A percentile compares a stretch with the other conserved stretches of the same genome.
phyloP scores from a whole-genome alignment of 495 filamentous ascomycete species.

The Oidiodendron maius region DNA sequence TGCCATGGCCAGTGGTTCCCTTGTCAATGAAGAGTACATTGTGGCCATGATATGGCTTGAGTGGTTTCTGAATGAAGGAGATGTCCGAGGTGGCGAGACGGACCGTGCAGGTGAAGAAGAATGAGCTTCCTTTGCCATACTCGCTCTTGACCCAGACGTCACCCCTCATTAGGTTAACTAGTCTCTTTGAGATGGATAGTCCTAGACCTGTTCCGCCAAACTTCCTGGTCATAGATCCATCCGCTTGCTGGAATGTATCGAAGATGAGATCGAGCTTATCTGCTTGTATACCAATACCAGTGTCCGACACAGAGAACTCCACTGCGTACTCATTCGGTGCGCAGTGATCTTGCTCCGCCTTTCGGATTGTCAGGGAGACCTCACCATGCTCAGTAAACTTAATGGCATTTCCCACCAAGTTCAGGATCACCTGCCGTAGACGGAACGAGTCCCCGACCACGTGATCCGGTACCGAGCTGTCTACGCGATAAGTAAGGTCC shows the following conservation, averaged over 20 bases:
- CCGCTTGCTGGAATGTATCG: slow-evolving; percentile 98
- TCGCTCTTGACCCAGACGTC: slow-evolving; percentile 95
- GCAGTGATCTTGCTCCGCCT: slow-evolving; percentile 63
- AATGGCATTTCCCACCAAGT: slow-evolving; percentile 76
- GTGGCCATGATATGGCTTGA: slow-evolving; percentile 85
- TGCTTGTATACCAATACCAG: slow-evolving; percentile 91
- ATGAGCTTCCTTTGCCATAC: slow-evolving; percentile 89
- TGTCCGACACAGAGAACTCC: slow-evolving; percentile 95
- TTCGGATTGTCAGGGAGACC: slow-evolving; percentile 87
- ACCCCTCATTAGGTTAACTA: slow-evolving; percentile 97
- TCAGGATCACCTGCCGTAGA: slow-evolving; percentile 87
- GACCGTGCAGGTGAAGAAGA: slow-evolving; percentile 95
- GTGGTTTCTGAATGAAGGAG: slow-evolving; percentile 71
- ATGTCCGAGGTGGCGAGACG: slow-evolving; percentile 81
- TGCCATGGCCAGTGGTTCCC: slow-evolving; percentile 70
- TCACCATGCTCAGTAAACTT: slow-evolving; percentile 98
- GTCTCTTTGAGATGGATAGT: slow-evolving; percentile 89
- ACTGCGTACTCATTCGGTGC: slow-evolving; percentile 79
- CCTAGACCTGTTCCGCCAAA: slow-evolving; percentile 97
- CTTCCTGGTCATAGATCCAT: slow-evolving; percentile 93
- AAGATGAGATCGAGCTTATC: slow-evolving; percentile 98
- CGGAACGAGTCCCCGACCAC: slow-evolving; percentile 97
- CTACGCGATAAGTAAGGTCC: slow-evolving; percentile 89
- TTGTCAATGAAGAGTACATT: slow-evolving; percentile 96
- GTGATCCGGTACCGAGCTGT: slow-evolving; percentile 91